These are phyloP conservation scores for Erysimum cheiranthoides DNA, from an alignment of 345 rosid genomes.

Conservation along the genomic window DNA sequence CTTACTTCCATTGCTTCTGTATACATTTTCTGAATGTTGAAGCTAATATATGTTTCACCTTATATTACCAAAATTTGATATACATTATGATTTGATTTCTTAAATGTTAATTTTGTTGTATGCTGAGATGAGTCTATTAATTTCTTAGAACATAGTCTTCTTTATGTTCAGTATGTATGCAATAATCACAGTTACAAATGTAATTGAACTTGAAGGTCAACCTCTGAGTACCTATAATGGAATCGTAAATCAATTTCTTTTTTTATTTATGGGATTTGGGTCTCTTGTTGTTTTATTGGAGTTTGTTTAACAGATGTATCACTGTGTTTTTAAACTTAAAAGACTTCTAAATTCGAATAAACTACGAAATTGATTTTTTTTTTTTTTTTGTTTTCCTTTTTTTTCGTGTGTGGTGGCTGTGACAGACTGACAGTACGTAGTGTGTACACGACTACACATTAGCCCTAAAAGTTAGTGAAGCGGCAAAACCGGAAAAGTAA, in stretches of 20 bases:
- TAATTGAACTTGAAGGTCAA: neutral
- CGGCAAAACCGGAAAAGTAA: constrained; percentile 27
- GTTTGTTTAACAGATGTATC: constrained; percentile 13
- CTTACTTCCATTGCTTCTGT: constrained; percentile 64
- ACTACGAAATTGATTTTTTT: neutral
- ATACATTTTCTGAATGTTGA: constrained; percentile 67
- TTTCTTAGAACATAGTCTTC: neutral
- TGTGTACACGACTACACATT: neutral
- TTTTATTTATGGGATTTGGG: neutral
- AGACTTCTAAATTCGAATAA: neutral
- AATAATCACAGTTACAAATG: neutral
- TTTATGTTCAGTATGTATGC: neutral
- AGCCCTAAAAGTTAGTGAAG: constrained; percentile 36
- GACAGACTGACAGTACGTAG: too few relatives aligned
- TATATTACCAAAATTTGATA: constrained; percentile 1
- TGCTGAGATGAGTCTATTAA: neutral
- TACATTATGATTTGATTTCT: neutral
- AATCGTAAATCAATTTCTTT: neutral
- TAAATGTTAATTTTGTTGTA: constrained; percentile 11
- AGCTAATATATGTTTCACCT: constrained; percentile 1
- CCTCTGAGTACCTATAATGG: neutral
- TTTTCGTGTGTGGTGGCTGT: too few relatives aligned
- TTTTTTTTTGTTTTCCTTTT: too few relatives aligned
- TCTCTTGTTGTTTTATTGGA: neutral
- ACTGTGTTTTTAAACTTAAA: neutral